Evolutionary conservation across 1,139 yeast genomes (phyloP).

Genomic region (Yamadazyma jaroonii): DNA sequence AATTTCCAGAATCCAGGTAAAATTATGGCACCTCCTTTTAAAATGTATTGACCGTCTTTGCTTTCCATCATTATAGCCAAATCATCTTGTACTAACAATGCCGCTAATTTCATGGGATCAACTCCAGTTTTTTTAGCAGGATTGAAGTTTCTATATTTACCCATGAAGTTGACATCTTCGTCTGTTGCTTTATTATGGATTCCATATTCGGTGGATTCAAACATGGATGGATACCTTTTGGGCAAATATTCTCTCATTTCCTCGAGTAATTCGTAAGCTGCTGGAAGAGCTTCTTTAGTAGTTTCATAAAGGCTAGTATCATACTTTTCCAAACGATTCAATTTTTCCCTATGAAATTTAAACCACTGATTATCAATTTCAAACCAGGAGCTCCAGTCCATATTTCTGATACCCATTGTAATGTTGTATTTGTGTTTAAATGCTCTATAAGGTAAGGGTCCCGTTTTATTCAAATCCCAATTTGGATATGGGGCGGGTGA

Average conservation of each 20-base stretch:
- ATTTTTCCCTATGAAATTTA: constrained; percentile 51
- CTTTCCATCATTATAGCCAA: constrained; percentile 63
- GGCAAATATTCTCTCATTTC: constrained; percentile 56
- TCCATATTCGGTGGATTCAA: constrained; percentile 43
- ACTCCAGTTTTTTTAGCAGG: constrained; percentile 17
- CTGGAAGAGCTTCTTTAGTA: constrained; percentile 49
- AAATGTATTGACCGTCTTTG: constrained; percentile 51
- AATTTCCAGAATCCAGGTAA: constrained; percentile 68
- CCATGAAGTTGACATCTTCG: constrained; percentile 30
- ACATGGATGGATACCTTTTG: constrained; percentile 55
- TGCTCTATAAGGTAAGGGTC: constrained; percentile 61
- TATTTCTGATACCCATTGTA: constrained; percentile 64
- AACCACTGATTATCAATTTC: constrained; percentile 65
- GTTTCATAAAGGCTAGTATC: constrained; percentile 53
- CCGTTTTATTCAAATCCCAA: constrained; percentile 52
- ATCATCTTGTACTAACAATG: constrained; percentile 64
- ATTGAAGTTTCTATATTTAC: constrained; percentile 11
- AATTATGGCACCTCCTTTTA: constrained; percentile 59
- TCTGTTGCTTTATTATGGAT: constrained; percentile 52
- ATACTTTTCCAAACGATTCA: constrained; percentile 43
- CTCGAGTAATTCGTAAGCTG: constrained; percentile 54
- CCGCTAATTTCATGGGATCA: constrained; percentile 59
- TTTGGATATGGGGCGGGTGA: constrained; percentile 41
- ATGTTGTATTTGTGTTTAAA: constrained; percentile 54
- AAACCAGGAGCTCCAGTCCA: constrained; percentile 61